phyloP scores from a whole-genome alignment of 2,329 filamentous ascomycete genomes.

The Ceratocystis cubensis region DNA sequence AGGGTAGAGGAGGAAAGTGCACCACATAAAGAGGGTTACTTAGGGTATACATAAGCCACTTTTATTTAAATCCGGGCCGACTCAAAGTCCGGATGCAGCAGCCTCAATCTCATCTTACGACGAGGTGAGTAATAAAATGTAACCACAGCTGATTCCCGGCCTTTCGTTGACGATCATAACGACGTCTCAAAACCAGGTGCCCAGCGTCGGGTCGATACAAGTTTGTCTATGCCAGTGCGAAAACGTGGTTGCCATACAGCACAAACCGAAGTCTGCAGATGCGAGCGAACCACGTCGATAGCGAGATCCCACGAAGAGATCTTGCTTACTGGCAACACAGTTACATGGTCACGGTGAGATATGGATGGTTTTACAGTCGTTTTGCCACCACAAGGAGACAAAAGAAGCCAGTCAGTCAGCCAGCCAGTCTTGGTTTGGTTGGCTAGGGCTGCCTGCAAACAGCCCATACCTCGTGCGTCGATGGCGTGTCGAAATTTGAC shows the following conservation, averaged over 20 bases:
- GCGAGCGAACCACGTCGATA: constrained; percentile 40
- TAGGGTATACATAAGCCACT: not conserved
- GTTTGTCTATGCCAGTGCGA: constrained; percentile 44
- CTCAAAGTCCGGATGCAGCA: not conserved
- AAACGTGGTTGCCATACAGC: constrained; percentile 37
- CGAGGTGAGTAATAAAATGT: constrained; percentile 29
- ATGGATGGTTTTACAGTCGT: not conserved
- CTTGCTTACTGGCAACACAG: constrained; percentile 22
- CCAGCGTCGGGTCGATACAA: constrained; percentile 39
- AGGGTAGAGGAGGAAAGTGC: not conserved
- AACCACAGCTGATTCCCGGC: constrained; percentile 48
- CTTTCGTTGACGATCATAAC: constrained; percentile 42
- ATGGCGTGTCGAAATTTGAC: not conserved
- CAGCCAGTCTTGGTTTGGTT: not conserved
- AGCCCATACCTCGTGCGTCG: not conserved
- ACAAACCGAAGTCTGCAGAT: constrained; percentile 24
- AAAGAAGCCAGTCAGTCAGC: not conserved
- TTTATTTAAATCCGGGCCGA: not conserved
- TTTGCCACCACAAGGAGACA: not conserved
- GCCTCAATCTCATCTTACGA: not conserved
- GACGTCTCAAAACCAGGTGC: constrained; percentile 43
- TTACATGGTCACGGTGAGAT: not conserved
- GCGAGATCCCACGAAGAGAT: constrained; percentile 23
- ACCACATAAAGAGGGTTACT: not conserved
- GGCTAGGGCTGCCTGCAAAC: not conserved